A percentile compares a stretch with the other conserved stretches of the same genome.
Conservation (phyloP, 2,329 filamentous ascomycete species). For the Alternaria alternata region DNA sequence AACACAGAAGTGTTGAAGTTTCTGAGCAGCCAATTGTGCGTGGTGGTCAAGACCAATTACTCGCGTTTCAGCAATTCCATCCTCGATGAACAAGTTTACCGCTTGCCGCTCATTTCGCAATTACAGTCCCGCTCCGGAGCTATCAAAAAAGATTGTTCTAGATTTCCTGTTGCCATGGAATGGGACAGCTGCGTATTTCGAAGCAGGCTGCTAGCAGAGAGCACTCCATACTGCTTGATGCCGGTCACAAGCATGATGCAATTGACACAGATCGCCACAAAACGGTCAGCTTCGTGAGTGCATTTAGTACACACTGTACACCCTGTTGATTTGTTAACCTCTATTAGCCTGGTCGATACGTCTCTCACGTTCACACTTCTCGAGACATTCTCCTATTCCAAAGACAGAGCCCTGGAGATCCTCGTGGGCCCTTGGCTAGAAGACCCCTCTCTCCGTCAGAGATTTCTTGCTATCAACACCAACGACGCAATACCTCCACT, state of each 20-base stretch:
- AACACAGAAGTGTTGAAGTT: conserved; percentile 6
- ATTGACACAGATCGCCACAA: background rate
- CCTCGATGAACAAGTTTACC: background rate
- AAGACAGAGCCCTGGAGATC: conserved; percentile 7
- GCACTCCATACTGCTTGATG: conserved; percentile 5
- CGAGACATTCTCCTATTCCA: conserved; percentile 1
- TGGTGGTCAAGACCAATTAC: conserved; percentile 14
- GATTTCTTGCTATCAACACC: conserved; percentile 1
- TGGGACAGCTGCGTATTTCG: background rate
- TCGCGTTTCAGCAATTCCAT: background rate
- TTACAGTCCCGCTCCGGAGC: conserved; percentile 4
- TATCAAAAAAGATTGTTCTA: background rate
- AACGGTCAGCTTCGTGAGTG: background rate
- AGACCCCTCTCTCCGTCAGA: background rate
- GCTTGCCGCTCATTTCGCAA: conserved; percentile 10
- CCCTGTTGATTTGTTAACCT: background rate
- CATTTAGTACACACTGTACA: background rate
- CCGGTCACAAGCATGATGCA: conserved; percentile 1
- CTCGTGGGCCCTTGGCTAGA: conserved; percentile 5
- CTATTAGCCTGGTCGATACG: background rate
- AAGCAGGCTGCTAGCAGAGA: background rate
- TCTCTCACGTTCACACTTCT: conserved; percentile 4
- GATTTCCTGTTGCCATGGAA: conserved; percentile 14
- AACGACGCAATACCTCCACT: background rate
- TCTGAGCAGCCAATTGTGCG: conserved; percentile 2